A percentile compares a stretch with the other conserved stretches of the same genome.
Conservation (phyloP, 495 filamentous ascomycete species). For the Lasiosphaeriaceae sp. region DNA sequence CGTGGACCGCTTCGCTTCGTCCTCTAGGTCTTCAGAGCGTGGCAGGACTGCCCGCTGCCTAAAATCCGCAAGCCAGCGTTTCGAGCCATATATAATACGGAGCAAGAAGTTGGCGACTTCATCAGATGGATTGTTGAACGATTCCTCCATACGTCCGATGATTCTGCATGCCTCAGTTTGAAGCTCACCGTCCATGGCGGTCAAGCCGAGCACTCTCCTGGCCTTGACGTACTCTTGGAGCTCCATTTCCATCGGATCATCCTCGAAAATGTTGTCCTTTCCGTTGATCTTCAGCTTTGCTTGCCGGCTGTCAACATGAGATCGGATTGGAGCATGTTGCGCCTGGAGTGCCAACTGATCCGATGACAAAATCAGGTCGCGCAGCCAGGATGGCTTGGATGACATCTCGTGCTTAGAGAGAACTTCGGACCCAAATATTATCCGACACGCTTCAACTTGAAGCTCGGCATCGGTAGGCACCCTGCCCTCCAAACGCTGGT, state of each 20-base stretch:
- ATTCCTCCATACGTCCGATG: conserved; percentile 45
- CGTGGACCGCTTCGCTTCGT: conserved; percentile 41
- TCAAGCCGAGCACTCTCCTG: conserved; percentile 47
- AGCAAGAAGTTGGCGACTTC: conserved; percentile 45
- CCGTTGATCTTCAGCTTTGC: conserved; percentile 42
- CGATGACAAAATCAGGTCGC: conserved; percentile 48
- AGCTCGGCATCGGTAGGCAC: conserved; percentile 40
- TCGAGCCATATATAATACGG: conserved; percentile 38
- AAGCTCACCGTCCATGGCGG: conserved; percentile 50
- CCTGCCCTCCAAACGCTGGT: conserved; percentile 22
- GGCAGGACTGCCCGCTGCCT: conserved; percentile 46
- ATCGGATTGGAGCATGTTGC: conserved; percentile 32
- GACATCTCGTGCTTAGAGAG: conserved; percentile 22
- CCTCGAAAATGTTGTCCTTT: conserved; percentile 44
- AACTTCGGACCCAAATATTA: conserved; percentile 38
- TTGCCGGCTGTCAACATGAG: conserved; percentile 27
- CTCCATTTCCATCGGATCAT: conserved; percentile 43
- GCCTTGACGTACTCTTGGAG: conserved; percentile 48
- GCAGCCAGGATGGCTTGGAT: conserved; percentile 45
- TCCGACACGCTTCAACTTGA: conserved; percentile 38
- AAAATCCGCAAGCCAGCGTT: conserved; percentile 46
- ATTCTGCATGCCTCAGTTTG: conserved; percentile 49
- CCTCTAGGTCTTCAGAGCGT: conserved; percentile 43
- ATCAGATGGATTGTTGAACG: conserved; percentile 40
- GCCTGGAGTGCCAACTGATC: conserved; percentile 33